Base-by-base conservation (phyloP, 2,329 filamentous ascomycete species). In the Diaporthe velutina region DNA sequence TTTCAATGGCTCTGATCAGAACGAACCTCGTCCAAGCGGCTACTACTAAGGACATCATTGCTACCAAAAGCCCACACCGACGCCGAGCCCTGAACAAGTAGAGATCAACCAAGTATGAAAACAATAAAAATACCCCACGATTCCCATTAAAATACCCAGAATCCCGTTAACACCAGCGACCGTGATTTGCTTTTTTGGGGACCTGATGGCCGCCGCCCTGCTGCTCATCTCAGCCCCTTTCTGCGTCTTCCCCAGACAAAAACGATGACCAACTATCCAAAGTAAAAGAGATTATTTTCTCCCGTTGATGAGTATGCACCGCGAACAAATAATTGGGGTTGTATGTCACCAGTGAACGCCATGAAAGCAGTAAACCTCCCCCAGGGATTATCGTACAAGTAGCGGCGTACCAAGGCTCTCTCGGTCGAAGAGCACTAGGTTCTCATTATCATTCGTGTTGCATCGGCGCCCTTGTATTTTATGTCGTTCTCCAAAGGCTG, bases 301-400 rank as follows among this genome's bases (percentile, higher is more conserved):
- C 61, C 74, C 30, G 25, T 66, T 60, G 25, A 64, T 67, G 71
- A 70, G 45, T 70, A 76, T 76, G 73, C 74, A 74, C 52, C 68
- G 35, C n/a, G 45, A 70, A 58, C 40, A 74, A 73, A 52, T 48
- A 70, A 61, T 40, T 45, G 58, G 33, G 25, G 45, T 68, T 58
- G 28, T 61, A 54, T 54, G 60, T 74, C 60, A 61, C 74, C 72
- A 40, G 22, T 70, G 30, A 64, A 64, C 67, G n/a, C 57, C 57
- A 61, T 42, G n/a, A 57, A 52, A 74, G 54, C 74, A 45, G 66
- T 30, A 66, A 28, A 66, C 54, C 50, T 33, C 72, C 48, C 45
- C 42, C 25, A 57, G 33, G 58, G 45, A 28, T 68, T 70, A 71
- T 66, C 67, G 60, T 74, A 74, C 67, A 76, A 57, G 33, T n/a